phyloP scores from a whole-genome alignment of 768 basidiomycete species.

The Favolaschia claudopus region DNA sequence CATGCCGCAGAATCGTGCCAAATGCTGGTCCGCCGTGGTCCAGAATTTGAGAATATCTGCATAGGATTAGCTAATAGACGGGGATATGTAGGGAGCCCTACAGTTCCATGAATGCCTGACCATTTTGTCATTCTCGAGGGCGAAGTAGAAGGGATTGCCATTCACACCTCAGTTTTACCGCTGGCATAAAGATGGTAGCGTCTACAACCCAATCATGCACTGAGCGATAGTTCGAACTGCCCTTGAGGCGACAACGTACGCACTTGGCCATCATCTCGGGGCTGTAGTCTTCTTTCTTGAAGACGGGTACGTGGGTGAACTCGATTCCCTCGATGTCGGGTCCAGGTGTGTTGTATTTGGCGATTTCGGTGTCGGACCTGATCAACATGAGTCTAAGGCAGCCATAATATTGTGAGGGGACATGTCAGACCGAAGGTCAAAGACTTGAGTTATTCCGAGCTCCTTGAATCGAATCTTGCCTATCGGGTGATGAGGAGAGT shows the following conservation, averaged over 20 bases:
- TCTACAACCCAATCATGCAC: constrained; percentile 44
- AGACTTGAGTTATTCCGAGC: constrained; percentile 72
- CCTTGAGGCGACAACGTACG: constrained; percentile 49
- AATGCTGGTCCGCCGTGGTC: constrained; percentile 76
- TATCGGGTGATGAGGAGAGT: constrained; percentile 34
- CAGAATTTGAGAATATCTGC: constrained; percentile 75
- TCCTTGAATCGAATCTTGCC: constrained; percentile 64
- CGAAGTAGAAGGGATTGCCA: background rate
- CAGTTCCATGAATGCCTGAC: constrained; percentile 79
- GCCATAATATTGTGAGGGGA: too few species aligned
- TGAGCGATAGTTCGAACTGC: constrained; percentile 28
- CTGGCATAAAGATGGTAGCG: constrained; percentile 79
- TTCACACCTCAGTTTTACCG: constrained; percentile 75
- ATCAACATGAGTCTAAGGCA: too few species aligned
- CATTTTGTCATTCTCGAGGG: background rate
- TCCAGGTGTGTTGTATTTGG: constrained; percentile 71
- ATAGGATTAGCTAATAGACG: background rate
- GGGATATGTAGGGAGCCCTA: background rate
- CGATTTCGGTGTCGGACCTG: constrained; percentile 82
- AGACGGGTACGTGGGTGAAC: constrained; percentile 70
- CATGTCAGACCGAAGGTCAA: constrained; percentile 84
- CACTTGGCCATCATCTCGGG: constrained; percentile 87
- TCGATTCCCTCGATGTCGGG: constrained; percentile 71
- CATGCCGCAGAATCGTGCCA: constrained; percentile 74
- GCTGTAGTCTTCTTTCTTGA: constrained; percentile 78